phyloP scores from a whole-genome alignment of 176 grass and related monocot species.

The Aegilops bicornis region DNA sequence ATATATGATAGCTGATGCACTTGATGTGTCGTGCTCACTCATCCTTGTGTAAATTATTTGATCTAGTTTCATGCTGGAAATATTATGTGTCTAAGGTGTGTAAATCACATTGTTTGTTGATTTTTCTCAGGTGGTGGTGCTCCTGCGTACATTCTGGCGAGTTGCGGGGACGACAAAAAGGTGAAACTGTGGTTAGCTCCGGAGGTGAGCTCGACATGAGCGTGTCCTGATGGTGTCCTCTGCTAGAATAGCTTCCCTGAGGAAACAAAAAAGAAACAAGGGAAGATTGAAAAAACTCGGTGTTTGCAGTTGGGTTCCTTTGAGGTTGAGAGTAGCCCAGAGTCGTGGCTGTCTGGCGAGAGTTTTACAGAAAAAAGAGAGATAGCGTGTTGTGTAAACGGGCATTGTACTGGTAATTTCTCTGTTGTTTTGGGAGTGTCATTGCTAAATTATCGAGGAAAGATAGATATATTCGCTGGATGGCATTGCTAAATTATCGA shows the following conservation, averaged over 20 bases:
- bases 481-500: neutral
- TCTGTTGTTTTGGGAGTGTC: neutral
- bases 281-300: neutral
- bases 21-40: neutral
- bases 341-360: neutral
- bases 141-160: constrained; percentile 50
- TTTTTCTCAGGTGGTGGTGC: constrained; percentile 55
- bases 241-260: neutral
- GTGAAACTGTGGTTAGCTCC: constrained; percentile 93
- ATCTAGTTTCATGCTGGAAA: neutral
- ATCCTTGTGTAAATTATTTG: neutral
- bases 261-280: neutral
- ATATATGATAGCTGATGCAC: neutral
- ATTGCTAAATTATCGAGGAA: neutral
- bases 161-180: constrained; percentile 71
- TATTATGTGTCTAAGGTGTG: constrained; percentile 4
- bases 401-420: neutral
- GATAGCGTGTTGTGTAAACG: neutral
- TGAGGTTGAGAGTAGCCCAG: neutral
- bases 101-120: constrained; percentile 13
- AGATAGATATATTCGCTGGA: neutral
- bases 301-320: neutral
- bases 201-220: constrained; percentile 41
- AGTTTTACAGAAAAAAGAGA: constrained; percentile 12
- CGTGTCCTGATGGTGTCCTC: neutral